These are phyloP conservation scores for Lanmaoa rubissima DNA, from an alignment of 768 basidiomycete species.

Conservation along the genomic window DNA sequence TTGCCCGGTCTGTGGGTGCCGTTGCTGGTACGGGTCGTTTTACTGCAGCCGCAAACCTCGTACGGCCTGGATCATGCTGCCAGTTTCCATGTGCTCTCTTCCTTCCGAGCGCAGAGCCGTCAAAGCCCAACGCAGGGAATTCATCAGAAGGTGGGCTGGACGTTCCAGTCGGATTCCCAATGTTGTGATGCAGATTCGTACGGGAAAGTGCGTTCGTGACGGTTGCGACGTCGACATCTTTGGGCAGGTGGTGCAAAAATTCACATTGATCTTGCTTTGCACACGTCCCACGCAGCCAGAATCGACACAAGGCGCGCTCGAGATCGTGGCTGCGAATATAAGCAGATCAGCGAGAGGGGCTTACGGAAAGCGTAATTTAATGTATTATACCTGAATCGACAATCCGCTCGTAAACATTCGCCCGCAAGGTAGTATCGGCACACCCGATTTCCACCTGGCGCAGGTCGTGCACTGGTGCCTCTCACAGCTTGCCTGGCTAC, in stretches of 20 bases:
- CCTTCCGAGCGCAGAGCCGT: slow-evolving; percentile 37
- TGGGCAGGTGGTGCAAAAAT: slow-evolving; percentile 89
- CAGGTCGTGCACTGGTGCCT: slow-evolving; percentile 33
- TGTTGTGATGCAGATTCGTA: slow-evolving; percentile 51
- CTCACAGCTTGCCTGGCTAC: slow-evolving; percentile 21
- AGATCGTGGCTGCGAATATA: slow-evolving; percentile 73
- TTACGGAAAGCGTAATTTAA: neutral
- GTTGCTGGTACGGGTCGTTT: slow-evolving; percentile 55
- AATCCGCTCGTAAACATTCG: slow-evolving; percentile 93
- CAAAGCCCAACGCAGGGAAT: slow-evolving; percentile 66
- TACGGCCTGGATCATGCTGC: slow-evolving; percentile 80
- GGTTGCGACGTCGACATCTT: slow-evolving; percentile 75
- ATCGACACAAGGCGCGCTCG: slow-evolving; percentile 90
- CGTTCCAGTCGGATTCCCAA: slow-evolving; percentile 38
- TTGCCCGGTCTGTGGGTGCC: slow-evolving; percentile 35
- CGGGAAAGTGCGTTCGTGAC: slow-evolving; percentile 67
- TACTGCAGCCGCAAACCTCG: slow-evolving; percentile 86
- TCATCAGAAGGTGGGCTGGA: slow-evolving; percentile 46
- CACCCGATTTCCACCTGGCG: slow-evolving; percentile 62
- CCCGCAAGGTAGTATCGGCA: slow-evolving; percentile 97
- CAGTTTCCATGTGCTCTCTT: slow-evolving; percentile 42
- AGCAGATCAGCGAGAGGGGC: slow-evolving; percentile 10
- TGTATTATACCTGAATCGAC: slow-evolving; percentile 84
- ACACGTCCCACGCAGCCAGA: slow-evolving; percentile 97
- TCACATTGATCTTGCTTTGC: slow-evolving; percentile 97